Evolutionary conservation across 2,329 filamentous ascomycete species (phyloP).

Genomic region (Coniochaeta hoffmannii): DNA sequence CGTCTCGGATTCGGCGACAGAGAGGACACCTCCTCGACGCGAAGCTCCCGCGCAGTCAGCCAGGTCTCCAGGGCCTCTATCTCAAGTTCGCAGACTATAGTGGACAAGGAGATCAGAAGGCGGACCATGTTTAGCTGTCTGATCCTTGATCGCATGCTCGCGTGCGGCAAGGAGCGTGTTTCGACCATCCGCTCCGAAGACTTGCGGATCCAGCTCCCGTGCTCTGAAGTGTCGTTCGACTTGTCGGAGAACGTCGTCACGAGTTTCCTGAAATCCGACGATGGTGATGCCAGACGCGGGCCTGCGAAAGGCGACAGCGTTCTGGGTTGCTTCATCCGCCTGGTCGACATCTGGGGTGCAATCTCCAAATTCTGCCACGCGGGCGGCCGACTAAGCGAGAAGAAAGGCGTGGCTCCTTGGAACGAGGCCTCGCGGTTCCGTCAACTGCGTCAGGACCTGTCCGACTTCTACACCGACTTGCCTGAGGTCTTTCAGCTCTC

Average conservation of each 20-base stretch:
- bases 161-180: conserved; percentile 54
- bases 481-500: conserved; percentile 52
- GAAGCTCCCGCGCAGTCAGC: not conserved
- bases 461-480: conserved; percentile 43
- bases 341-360: conserved; percentile 55
- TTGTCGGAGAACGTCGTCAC: conserved; percentile 51
- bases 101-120: conserved; percentile 56
- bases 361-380: conserved; percentile 48
- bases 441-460: conserved; percentile 41
- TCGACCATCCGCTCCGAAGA: conserved; percentile 52
- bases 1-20: conserved; percentile 51
- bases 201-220: conserved; percentile 59
- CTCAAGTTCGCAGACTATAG: conserved; percentile 26
- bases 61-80: conserved; percentile 7
- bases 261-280: conserved; percentile 31
- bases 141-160: conserved; percentile 62
- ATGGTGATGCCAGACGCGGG: conserved; percentile 13
- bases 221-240: conserved; percentile 57
- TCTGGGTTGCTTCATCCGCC: conserved; percentile 44
- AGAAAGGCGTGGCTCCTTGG: conserved; percentile 46
- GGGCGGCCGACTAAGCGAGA: conserved; percentile 42
- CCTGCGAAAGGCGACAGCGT: conserved; percentile 34
- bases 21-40: conserved; percentile 12
- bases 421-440: conserved; percentile 45
- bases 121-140: conserved; percentile 71